phyloP scores from a whole-genome alignment of 352 stramenopile species.

The Globisporangium canariense region DNA sequence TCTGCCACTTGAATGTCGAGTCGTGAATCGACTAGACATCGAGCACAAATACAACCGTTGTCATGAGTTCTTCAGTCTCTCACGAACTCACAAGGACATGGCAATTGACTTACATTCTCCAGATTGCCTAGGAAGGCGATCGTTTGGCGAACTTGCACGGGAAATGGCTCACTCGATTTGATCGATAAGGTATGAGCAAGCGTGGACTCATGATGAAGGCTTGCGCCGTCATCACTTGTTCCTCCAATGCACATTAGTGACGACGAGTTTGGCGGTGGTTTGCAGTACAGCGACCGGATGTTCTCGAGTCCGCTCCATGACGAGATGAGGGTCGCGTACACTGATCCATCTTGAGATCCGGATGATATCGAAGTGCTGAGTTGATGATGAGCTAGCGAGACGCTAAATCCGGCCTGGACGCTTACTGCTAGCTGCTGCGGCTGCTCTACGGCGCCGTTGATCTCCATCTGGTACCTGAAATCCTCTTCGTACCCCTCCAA shows the following conservation, averaged over 20 bases:
- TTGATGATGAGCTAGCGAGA: not conserved
- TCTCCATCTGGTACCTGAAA: conserved; percentile 13
- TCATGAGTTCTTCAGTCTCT: not conserved
- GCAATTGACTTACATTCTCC: conserved; percentile 8
- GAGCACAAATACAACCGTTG: not conserved
- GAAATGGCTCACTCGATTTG: not conserved
- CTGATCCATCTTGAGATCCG: not conserved
- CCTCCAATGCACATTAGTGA: conserved; percentile 14
- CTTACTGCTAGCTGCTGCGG: conserved; percentile 9
- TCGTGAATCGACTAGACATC: not conserved
- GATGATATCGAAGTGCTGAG: not conserved
- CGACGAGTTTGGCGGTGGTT: conserved; percentile 11
- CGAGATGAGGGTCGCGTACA: conserved; percentile 9
- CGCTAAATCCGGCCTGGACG: conserved; percentile 10
- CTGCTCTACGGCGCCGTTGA: conserved; percentile 10
- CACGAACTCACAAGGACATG: not conserved
- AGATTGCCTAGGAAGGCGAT: conserved; percentile 12
- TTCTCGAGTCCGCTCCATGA: conserved; percentile 22
- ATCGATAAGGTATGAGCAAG: not conserved
- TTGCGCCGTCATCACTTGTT: not conserved
- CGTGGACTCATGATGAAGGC: not conserved
- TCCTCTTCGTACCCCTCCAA: conserved; percentile 17
- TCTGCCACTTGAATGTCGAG: not conserved
- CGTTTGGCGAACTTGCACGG: conserved; percentile 4
- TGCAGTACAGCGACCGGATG: conserved; percentile 10